A percentile compares a stretch with the other conserved stretches of the same genome.
These are phyloP conservation scores for Echinochloa phyllopogon DNA, from an alignment of 176 grass and related monocot genomes.

Conservation along the genomic window DNA sequence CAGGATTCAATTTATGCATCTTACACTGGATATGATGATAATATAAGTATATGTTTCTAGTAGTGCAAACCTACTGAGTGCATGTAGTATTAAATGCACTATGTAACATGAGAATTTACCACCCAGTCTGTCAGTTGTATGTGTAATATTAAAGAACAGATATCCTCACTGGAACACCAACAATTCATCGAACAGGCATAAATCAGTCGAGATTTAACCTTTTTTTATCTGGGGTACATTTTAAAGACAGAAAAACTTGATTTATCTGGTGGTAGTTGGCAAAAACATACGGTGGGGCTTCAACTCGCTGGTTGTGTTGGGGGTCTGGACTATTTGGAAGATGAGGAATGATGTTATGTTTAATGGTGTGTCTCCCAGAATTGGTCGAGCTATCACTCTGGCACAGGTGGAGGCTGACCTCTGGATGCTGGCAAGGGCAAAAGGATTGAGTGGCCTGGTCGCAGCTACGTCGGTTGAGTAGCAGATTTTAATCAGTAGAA, in stretches of 20 bases:
- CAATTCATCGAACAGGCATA: not conserved
- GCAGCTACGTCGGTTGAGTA: too few relatives aligned
- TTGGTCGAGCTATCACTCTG: too few relatives aligned
- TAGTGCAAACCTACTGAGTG: not conserved
- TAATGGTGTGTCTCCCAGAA: too few relatives aligned
- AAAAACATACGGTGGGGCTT: too few relatives aligned
- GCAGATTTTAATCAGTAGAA: too few relatives aligned
- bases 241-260: slow-evolving; percentile 15
- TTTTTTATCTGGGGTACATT: slow-evolving; percentile 11
- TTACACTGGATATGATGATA: not conserved
- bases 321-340: too few relatives aligned
- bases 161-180: not conserved
- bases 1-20: slow-evolving; percentile 14
- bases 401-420: too few relatives aligned
- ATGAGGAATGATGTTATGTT: too few relatives aligned
- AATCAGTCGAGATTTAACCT: not conserved
- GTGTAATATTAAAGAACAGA: not conserved
- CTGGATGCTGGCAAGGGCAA: too few relatives aligned
- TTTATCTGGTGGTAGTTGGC: slow-evolving; percentile 42
- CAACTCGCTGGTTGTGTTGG: too few relatives aligned
- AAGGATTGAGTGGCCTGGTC: too few relatives aligned
- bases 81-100: not conserved
- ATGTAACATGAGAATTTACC: not conserved
- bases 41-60: not conserved
- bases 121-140: not conserved